Evolutionary conservation across 2,329 filamentous ascomycete genomes (phyloP), one percentile per base, ranked within the genome.

Genomic region (Fusarium domesticum): DNA sequence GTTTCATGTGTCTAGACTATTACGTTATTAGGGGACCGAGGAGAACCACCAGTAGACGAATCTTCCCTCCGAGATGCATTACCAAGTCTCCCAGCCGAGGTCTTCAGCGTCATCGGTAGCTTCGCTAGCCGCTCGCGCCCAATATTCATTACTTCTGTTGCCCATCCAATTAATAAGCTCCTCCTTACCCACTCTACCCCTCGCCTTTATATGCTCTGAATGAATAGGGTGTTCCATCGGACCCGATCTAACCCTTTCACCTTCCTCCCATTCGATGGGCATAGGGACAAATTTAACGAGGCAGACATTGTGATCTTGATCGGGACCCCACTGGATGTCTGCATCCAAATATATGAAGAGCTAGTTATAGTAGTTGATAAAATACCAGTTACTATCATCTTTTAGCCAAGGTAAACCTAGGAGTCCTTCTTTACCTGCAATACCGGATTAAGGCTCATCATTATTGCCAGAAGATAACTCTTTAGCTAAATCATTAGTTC

Each of bases 251-350:
- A 10, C 2, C 15, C 4, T 15, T 16, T 41, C 25, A 18, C 30
- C 37, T n/a, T 45, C 43, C 15, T 15, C 33, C 37, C 23, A 41
- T 16, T 42, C 31, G 12, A 17, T 12, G 15, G 34, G 35, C 16
- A 39, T 46, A 16, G 43, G 43, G 30, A 42, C 31, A 35, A 46
- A 46, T 18, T 8, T 46, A 15, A 42, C 39, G 17, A 42, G 35
- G 17, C 23, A 35, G 14, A 46, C 11, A 2, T 37, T n/a, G 10
- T 39, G 25, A 39, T 39, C 37, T 31, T 39, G 14, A 39, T 31
- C 7, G 15, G 16, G 37, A 33, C 14, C 37, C 25, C 18, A 39
- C 8, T 39, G 17, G 28, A 39, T 39, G 18, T 39, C 37, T 39
- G 28, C 8, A 39, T 39, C 37, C n/a, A 39, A 32, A 39, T 39